phyloP scores from a whole-genome alignment of 371 early-diverging fungal genomes.

The Racocetra persica region DNA sequence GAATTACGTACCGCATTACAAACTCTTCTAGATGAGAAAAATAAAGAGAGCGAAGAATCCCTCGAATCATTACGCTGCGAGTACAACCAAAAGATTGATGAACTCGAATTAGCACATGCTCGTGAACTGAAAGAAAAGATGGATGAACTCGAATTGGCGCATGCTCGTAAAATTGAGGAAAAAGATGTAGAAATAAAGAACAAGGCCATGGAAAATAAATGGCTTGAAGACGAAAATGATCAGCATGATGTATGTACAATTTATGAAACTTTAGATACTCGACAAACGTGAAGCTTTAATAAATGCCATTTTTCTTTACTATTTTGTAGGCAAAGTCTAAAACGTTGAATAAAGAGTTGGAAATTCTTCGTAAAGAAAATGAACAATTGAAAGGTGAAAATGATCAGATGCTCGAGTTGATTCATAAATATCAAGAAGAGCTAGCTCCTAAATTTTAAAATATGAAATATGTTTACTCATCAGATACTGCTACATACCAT shows the following conservation, averaged over 20 bases:
- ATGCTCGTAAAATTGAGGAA: conserved; percentile 49
- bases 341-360: conserved; percentile 44
- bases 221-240: conserved; percentile 55
- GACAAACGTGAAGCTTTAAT: neutral
- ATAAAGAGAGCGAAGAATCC: neutral
- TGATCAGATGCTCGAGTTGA: conserved; percentile 51
- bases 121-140: conserved; percentile 46
- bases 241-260: conserved; percentile 56
- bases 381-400: conserved; percentile 55
- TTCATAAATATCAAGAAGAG: conserved; percentile 14
- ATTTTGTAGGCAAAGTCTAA: conserved; percentile 49
- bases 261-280: conserved; percentile 19
- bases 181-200: conserved; percentile 52
- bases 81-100: conserved; percentile 50
- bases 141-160: conserved; percentile 39
- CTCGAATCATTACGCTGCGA: conserved; percentile 54
- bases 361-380: conserved; percentile 46
- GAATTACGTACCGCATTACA: neutral
- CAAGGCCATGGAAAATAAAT: conserved; percentile 54
- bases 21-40: too few relatives aligned
- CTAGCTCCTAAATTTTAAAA: neutral
- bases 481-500: too few relatives aligned
- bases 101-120: conserved; percentile 47
- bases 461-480: too few relatives aligned
- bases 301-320: neutral